Conservation (phyloP, 495 filamentous ascomycete species). For the Xylaria sp. region DNA sequence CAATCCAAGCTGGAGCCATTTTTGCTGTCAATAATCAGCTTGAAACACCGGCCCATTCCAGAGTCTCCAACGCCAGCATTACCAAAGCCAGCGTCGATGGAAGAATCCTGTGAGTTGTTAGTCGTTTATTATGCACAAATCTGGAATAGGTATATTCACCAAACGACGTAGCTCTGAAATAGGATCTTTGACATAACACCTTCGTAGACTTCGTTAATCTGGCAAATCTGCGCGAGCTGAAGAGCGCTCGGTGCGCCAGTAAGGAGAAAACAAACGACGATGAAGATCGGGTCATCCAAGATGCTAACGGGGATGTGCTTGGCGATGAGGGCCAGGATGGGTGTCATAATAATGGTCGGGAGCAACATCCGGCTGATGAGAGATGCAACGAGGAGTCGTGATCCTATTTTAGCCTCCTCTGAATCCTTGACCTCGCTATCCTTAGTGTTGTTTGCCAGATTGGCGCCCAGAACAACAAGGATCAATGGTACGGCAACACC, state of each 20-base stretch:
- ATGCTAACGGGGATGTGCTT: slow-evolving; percentile 95
- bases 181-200: slow-evolving; percentile 89
- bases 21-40: not conserved
- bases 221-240: slow-evolving; percentile 97
- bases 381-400: slow-evolving; percentile 82
- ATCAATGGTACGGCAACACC: slow-evolving; percentile 95
- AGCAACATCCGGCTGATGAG: slow-evolving; percentile 90
- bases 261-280: slow-evolving; percentile 95
- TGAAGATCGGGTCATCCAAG: slow-evolving; percentile 95
- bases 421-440: slow-evolving; percentile 65
- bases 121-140: slow-evolving; percentile 32
- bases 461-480: slow-evolving; percentile 94
- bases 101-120: slow-evolving; percentile 70
- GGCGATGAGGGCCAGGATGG: slow-evolving; percentile 86
- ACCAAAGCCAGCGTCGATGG: slow-evolving; percentile 91
- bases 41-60: slow-evolving; percentile 76
- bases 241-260: slow-evolving; percentile 93
- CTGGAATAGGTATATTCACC: slow-evolving; percentile 60
- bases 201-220: slow-evolving; percentile 96
- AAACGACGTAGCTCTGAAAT: slow-evolving; percentile 97
- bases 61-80: slow-evolving; percentile 87
- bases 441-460: slow-evolving; percentile 80
- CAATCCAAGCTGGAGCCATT: not conserved
- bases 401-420: slow-evolving; percentile 69
- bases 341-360: slow-evolving; percentile 90